Conservation (phyloP, 2,329 filamentous ascomycete species). For the Parasarocladium wereldwijsianum region DNA sequence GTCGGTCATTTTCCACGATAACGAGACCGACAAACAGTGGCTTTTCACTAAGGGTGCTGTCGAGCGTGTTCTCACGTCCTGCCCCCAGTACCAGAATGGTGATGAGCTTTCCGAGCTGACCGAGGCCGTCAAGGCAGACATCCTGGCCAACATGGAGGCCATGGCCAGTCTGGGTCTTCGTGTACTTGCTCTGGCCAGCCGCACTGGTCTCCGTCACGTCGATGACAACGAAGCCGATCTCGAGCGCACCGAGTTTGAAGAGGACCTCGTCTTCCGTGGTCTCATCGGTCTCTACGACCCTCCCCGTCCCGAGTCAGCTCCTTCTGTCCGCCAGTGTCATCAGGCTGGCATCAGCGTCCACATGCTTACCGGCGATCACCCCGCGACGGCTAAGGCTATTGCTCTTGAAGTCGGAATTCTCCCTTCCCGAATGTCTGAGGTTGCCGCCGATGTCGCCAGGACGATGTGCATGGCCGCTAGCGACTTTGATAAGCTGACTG, state of each 20-base stretch:
- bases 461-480: constrained; percentile 50
- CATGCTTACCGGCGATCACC: constrained; percentile 55
- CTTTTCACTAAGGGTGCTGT: constrained; percentile 50
- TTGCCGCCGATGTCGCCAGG: constrained; percentile 36
- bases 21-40: constrained; percentile 14
- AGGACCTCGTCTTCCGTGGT: constrained; percentile 47
- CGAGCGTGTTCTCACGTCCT: constrained; percentile 44
- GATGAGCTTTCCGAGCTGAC: constrained; percentile 25
- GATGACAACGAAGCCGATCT: constrained; percentile 25
- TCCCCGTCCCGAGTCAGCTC: constrained; percentile 50
- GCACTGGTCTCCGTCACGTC: constrained; percentile 17
- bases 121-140: constrained; percentile 34
- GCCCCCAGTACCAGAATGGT: constrained; percentile 21
- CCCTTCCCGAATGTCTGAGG: constrained; percentile 28
- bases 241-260: constrained; percentile 40
- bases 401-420: constrained; percentile 48
- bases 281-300: constrained; percentile 59
- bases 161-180: constrained; percentile 49
- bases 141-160: constrained; percentile 49
- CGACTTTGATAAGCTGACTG: constrained; percentile 47
- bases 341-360: constrained; percentile 49
- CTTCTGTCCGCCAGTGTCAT: constrained; percentile 42
- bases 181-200: constrained; percentile 50
- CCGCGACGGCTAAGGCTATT: constrained; percentile 47
- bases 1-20: constrained; percentile 48